These are phyloP conservation scores for Stephania yunnanensis DNA, from an alignment of 164 flowering plant genomes.

Conservation along the genomic window DNA sequence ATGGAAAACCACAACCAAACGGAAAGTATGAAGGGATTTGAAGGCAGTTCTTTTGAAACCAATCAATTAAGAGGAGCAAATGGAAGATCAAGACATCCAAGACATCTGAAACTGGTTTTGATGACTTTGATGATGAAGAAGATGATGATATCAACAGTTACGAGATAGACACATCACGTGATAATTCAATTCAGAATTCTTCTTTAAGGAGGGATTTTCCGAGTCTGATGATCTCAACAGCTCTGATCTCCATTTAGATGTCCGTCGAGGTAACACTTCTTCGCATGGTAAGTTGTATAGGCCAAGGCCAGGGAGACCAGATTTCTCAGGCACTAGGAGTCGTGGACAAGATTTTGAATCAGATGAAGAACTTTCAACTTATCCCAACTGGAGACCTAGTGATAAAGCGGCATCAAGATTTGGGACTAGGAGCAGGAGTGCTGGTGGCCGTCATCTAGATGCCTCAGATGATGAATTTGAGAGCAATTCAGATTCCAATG, in stretches of 20 bases:
- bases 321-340: conserved; percentile 36
- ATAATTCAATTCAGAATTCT: conserved; percentile 19
- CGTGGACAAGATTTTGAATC: conserved; percentile 42
- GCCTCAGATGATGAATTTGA: conserved; percentile 50
- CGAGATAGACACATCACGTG: conserved; percentile 51
- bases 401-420: conserved; percentile 46
- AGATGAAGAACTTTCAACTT: conserved; percentile 53
- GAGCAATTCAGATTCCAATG: conserved; percentile 40
- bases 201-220: conserved; percentile 41
- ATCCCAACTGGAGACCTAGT: conserved; percentile 61
- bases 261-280: conserved; percentile 12
- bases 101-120: conserved; percentile 51
- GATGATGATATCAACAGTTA: conserved; percentile 79
- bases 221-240: conserved; percentile 42
- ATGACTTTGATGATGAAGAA: conserved; percentile 92
- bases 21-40: conserved; percentile 24
- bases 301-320: conserved; percentile 18
- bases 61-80: conserved; percentile 20
- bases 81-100: conserved; percentile 27
- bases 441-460: conserved; percentile 28
- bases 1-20: conserved; percentile 19
- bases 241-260: conserved; percentile 6
- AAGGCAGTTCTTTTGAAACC: conserved; percentile 23
- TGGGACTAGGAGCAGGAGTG: conserved; percentile 30
- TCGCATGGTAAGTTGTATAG: conserved; percentile 23